Evolutionary conservation across 768 basidiomycete genomes (phyloP).

Genomic region (Lactarius psammicola): DNA sequence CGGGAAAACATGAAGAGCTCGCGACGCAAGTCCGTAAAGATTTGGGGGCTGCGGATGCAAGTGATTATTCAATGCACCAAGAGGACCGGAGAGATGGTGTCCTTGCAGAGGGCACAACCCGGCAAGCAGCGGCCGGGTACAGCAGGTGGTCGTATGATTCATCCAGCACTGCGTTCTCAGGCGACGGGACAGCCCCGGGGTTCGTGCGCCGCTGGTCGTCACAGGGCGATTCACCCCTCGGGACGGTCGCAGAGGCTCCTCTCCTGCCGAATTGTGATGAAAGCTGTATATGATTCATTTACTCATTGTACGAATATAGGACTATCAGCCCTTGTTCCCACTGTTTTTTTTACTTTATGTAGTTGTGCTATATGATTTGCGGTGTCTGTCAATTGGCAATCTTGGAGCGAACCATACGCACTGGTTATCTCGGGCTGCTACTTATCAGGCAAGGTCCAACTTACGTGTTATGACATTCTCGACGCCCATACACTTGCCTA

Average conservation of each 20-base stretch:
- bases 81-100: background rate
- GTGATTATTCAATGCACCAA: background rate
- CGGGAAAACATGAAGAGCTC: background rate
- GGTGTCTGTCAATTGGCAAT: background rate
- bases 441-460: background rate
- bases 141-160: conserved; percentile 1
- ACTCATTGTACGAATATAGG: background rate
- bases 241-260: background rate
- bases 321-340: background rate
- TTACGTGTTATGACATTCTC: background rate
- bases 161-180: background rate
- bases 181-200: background rate
- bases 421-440: background rate
- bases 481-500: background rate
- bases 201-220: too few species aligned
- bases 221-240: background rate
- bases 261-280: background rate
- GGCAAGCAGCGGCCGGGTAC: background rate
- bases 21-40: background rate
- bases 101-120: background rate
- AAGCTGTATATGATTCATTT: background rate
- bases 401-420: background rate
- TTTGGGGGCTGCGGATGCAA: background rate
- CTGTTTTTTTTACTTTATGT: background rate
- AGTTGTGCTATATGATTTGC: background rate